Conservation (phyloP, 2,329 filamentous ascomycete species). For the Ceratocystis variospora region DNA sequence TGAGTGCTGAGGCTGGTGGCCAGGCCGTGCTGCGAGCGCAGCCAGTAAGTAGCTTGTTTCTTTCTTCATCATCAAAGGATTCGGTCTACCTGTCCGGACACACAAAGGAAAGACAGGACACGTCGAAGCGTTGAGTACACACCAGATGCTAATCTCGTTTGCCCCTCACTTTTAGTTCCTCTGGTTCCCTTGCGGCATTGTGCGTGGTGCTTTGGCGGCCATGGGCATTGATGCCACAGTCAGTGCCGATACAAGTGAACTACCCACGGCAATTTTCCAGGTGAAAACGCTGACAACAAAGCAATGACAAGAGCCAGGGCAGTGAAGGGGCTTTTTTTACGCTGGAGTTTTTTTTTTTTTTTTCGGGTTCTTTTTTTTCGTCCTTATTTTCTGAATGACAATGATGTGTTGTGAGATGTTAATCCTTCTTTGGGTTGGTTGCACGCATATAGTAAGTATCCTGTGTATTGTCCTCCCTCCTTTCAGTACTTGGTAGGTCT, state of each 20-base stretch:
- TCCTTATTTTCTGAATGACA: too few relatives aligned
- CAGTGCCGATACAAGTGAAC: conserved; percentile 73
- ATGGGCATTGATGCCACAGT: conserved; percentile 85
- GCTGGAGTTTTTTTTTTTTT: not conserved
- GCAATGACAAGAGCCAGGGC: conserved; percentile 30
- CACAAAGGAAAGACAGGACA: not conserved
- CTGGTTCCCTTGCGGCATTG: conserved; percentile 88
- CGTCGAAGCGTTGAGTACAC: too few relatives aligned
- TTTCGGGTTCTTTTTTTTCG: too few relatives aligned
- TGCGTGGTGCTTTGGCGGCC: conserved; percentile 81
- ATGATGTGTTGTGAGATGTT: too few relatives aligned
- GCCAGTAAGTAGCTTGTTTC: conserved; percentile 44
- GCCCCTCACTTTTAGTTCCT: conserved; percentile 48
- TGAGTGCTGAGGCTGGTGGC: conserved; percentile 69
- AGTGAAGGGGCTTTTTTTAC: not conserved
- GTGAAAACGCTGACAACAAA: conserved; percentile 67
- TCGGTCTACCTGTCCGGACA: not conserved
- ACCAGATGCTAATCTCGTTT: conserved; percentile 4
- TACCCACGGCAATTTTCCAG: conserved; percentile 85
- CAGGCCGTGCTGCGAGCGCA: conserved; percentile 64
- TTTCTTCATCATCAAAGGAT: not conserved
- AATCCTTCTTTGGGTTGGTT: too few relatives aligned
- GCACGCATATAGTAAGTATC: too few relatives aligned
- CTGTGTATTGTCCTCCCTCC: too few relatives aligned
- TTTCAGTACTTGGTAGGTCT: too few relatives aligned